Evolutionary conservation across 164 flowering plant genomes (phyloP).

Genomic region (grape (Vitis vinifera)): DNA sequence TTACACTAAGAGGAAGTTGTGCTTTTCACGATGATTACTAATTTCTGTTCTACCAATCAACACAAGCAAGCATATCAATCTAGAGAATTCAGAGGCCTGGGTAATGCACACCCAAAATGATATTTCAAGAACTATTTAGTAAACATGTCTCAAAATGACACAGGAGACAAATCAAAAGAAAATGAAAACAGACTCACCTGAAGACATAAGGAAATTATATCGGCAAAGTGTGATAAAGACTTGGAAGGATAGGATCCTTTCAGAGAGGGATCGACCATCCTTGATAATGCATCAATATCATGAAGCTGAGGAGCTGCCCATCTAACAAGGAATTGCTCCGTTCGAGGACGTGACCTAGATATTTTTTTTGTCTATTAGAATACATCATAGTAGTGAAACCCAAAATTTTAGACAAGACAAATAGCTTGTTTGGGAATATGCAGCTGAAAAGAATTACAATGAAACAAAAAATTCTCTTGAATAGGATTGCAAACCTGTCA

Average conservation of each 20-base stretch:
- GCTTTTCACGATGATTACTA: not conserved
- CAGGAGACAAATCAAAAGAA: not conserved
- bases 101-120: no score
- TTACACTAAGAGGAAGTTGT: not conserved
- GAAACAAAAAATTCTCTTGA: not conserved
- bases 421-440: not conserved
- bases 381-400: not conserved
- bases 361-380: not conserved
- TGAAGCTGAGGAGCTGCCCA: constrained; percentile 77
- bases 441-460: not conserved
- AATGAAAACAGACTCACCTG: constrained; percentile 37
- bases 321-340: constrained; percentile 57
- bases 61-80: not conserved
- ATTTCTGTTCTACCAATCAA: not conserved
- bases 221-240: constrained; percentile 74
- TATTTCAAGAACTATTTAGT: not conserved
- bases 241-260: constrained; percentile 54
- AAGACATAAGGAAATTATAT: constrained; percentile 62
- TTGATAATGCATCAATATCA: constrained; percentile 66
- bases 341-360: constrained; percentile 51
- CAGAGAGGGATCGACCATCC: constrained; percentile 72
- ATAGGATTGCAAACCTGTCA: constrained; percentile 46
- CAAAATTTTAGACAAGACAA: not conserved
- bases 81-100: not conserved
- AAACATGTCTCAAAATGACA: not conserved